These are phyloP conservation scores for Vicia sativa DNA, from an alignment of 306 rosid genomes.

Conservation along the genomic window DNA sequence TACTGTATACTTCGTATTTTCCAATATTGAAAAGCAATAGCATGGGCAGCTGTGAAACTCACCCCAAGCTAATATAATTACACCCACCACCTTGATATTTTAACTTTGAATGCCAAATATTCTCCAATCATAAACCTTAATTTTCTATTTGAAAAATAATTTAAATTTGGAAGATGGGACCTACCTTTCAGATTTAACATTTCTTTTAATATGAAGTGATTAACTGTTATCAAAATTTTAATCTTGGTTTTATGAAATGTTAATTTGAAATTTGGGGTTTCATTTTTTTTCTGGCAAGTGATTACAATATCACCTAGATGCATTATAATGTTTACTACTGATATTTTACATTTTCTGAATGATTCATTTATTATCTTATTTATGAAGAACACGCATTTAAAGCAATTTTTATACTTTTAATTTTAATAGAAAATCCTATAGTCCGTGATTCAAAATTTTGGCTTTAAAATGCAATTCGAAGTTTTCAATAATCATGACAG, in stretches of 20 bases:
- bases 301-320: constrained; percentile 2
- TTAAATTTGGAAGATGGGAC: not conserved
- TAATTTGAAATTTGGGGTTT: constrained; percentile 18
- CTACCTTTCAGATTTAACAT: constrained; percentile 16
- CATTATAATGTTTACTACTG: constrained; percentile 14
- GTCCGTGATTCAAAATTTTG: not conserved
- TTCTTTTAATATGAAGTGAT: not conserved
- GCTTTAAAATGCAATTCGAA: constrained; percentile 18
- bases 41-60: constrained; percentile 9
- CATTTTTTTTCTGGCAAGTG: not conserved
- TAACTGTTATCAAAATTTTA: constrained; percentile 16
- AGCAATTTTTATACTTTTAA: constrained; percentile 28
- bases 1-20: not conserved
- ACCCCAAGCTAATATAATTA: constrained; percentile 13
- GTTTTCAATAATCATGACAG: constrained; percentile 14
- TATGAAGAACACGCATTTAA: not conserved
- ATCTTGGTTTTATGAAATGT: not conserved
- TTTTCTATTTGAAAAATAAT: not conserved
- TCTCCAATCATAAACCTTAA: constrained; percentile 20
- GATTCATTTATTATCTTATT: not conserved
- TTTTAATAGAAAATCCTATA: constrained; percentile 18
- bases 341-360: constrained; percentile 21
- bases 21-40: not conserved
- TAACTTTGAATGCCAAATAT: constrained; percentile 26
- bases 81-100: constrained; percentile 25